Evolutionary conservation across 768 basidiomycete genomes (phyloP), one percentile per base, ranked within the genome.

Genomic region (Leccinum subtestaceum): DNA sequence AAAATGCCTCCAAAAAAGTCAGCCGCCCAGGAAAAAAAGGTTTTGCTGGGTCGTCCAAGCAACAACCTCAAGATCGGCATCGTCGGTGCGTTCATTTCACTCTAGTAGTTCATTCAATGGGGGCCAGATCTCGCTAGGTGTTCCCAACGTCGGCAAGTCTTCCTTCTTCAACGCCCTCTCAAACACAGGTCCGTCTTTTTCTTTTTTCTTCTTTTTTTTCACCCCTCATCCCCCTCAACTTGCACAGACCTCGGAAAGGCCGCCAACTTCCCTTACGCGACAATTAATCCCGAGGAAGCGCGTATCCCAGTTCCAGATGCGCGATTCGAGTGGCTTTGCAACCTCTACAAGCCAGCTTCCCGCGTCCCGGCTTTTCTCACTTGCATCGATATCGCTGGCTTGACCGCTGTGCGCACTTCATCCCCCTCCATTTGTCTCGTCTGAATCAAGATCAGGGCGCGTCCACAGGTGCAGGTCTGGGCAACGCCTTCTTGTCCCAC

Each of bases 31-130:
- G 93, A 94, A 77, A 97, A 95, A 80, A 96, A 93, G 76, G 76
- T 80, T 25, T 77, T 95, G 17, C 87, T 98, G 36, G 97, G 97
- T 48, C 78, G 95, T 57, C 96, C 97, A 34, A 81, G 90, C 65
- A 99, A 99, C 80, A 98, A 98, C 81, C 84, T 98, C 71, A 92
- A 95, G 85, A 91, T 98, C 70, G 97, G 97, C 72, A 96, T 97
- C 83, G 96, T 98, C 81, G 95, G 93, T 93, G 87, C 84, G 76
- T 68, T 62, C 62, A 59, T 57, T n/a, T 36, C 25, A 2, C 38
- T 31, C 29, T 10, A 17, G 7, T 17, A 27, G 32, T 3, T 23
- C 10, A 27, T 3, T 9, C 52, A 19, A 7, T 38, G 32, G 12
- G 32, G 12, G 32, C 27, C 31, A 23, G 36, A 71, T 60, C 59